These are phyloP conservation scores for Casuarina cunninghamiana DNA, from an alignment of 306 rosid genomes.

Conservation along the genomic window DNA sequence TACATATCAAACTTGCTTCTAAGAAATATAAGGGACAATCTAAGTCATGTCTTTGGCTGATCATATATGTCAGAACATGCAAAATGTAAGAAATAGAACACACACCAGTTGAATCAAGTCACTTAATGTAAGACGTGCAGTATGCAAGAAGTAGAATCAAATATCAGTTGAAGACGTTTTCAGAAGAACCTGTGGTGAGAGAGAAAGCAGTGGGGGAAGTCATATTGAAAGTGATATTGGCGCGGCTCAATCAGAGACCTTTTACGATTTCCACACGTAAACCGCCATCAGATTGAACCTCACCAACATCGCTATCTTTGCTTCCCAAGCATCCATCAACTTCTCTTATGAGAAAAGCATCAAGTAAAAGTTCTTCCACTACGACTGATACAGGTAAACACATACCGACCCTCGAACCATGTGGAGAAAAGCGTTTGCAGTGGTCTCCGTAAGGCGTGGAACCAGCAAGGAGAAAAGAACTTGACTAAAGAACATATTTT, in stretches of 20 bases:
- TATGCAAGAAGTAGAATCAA: not conserved
- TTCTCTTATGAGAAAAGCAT: constrained; percentile 8
- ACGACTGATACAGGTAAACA: constrained; percentile 28
- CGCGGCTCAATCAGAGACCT: constrained; percentile 99
- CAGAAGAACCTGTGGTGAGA: constrained; percentile 34
- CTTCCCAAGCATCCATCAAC: constrained; percentile 40
- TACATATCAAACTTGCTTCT: not conserved
- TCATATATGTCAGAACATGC: not conserved
- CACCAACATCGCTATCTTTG: constrained; percentile 97
- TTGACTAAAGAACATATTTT: constrained; percentile 42
- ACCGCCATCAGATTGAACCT: constrained; percentile 99
- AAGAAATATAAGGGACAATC: not conserved
- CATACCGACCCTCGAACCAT: constrained; percentile 25
- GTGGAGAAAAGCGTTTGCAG: constrained; percentile 30
- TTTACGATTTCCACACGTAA: constrained; percentile 61
- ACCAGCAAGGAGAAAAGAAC: constrained; percentile 48
- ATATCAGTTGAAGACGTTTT: constrained; percentile 15
- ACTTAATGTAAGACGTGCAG: not conserved
- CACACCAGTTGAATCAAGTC: not conserved
- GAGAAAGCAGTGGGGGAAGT: constrained; percentile 28
- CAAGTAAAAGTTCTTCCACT: constrained; percentile 26
- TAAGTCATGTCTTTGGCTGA: not conserved
- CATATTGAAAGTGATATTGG: constrained; percentile 91
- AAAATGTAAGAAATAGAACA: constrained; percentile 2
- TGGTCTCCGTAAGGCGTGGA: constrained; percentile 35